Conservation (phyloP, 1,284 basidiomycete species). For the Schizophyllum commune region DNA sequence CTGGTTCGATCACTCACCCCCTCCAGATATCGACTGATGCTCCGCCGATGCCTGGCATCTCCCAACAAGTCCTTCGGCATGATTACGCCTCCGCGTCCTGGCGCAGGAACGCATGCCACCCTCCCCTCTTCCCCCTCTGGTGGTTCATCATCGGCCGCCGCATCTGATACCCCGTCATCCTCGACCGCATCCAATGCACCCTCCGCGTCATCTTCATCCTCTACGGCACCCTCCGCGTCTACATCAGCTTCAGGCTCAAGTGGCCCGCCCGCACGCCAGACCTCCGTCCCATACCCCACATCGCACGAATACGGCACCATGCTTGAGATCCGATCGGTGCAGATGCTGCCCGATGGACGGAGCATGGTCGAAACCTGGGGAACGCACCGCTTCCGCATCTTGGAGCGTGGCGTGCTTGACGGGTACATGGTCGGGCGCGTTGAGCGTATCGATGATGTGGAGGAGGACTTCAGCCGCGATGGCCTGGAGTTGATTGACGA, state of each 20-base stretch:
- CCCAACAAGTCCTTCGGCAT: slow-evolving; percentile 80
- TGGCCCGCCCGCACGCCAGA: not conserved
- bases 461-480: slow-evolving; percentile 37
- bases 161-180: slow-evolving; percentile 9
- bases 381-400: slow-evolving; percentile 53
- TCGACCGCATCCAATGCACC: slow-evolving; percentile 10
- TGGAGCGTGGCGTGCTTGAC: slow-evolving; percentile 77
- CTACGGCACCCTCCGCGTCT: slow-evolving; percentile 9
- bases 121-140: slow-evolving; percentile 7
- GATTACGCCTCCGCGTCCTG: slow-evolving; percentile 49
- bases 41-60: slow-evolving; percentile 81
- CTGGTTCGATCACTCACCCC: slow-evolving; percentile 13
- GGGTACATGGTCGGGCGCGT: slow-evolving; percentile 86
- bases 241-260: not conserved
- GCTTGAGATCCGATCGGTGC: slow-evolving; percentile 81
- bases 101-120: slow-evolving; percentile 3
- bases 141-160: slow-evolving; percentile 23
- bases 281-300: slow-evolving; percentile 17
- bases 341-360: slow-evolving; percentile 84
- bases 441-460: slow-evolving; percentile 57
- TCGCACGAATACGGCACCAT: slow-evolving; percentile 86
- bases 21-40: slow-evolving; percentile 72
- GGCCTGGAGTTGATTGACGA: slow-evolving; percentile 1
- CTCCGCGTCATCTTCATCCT: slow-evolving; percentile 15
- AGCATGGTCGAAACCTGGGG: slow-evolving; percentile 88